These are phyloP conservation scores for Zasmidium angulare DNA, from an alignment of 2,329 filamentous ascomycete species.

Conservation along the genomic window DNA sequence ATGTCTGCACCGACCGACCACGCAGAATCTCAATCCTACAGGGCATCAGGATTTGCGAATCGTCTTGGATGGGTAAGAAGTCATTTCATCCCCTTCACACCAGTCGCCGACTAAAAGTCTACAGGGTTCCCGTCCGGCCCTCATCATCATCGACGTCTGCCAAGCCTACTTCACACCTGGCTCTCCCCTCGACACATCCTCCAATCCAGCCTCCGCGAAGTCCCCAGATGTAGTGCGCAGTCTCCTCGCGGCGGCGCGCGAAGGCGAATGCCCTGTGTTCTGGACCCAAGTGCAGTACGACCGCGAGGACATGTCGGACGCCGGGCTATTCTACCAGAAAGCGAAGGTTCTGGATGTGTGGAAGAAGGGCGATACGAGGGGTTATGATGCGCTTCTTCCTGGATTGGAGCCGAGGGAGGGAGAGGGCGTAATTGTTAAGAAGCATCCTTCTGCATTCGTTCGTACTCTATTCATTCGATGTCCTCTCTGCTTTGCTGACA, in stretches of 20 bases:
- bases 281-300: constrained; percentile 26
- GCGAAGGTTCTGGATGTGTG: constrained; percentile 19
- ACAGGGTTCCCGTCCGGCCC: constrained; percentile 23
- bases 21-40: constrained; percentile 12
- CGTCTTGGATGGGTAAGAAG: constrained; percentile 27
- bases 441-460: constrained; percentile 24
- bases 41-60: constrained; percentile 22
- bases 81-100: background rate
- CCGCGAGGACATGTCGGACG: constrained; percentile 22
- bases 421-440: constrained; percentile 24
- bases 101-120: background rate
- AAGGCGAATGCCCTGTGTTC: constrained; percentile 15
- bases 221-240: constrained; percentile 21
- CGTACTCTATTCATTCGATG: no score
- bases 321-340: constrained; percentile 25
- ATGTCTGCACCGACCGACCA: constrained; percentile 9
- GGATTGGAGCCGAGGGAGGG: constrained; percentile 19
- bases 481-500: no score
- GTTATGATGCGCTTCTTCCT: constrained; percentile 12
- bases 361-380: constrained; percentile 15
- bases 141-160: constrained; percentile 28
- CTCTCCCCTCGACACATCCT: constrained; percentile 22
- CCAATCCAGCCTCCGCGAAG: constrained; percentile 21
- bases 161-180: constrained; percentile 27
- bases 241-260: constrained; percentile 18